phyloP scores from a whole-genome alignment of 192 early-diverging fungal species.

The Coemansia pectinata region DNA sequence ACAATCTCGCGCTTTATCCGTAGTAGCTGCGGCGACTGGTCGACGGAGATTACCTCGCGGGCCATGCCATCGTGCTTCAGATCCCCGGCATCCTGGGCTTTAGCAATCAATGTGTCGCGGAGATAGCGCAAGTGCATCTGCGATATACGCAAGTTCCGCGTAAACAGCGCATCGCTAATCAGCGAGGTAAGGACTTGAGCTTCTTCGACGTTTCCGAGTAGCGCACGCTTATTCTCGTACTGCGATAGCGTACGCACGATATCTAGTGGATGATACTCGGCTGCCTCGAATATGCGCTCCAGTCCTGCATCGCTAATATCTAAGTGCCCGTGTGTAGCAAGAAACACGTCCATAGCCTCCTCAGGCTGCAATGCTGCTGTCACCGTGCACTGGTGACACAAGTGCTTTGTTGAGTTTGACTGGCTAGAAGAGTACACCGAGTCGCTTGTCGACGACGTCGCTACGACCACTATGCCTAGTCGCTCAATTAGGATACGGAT shows the following conservation, averaged over 20 bases:
- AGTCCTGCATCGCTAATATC: conserved; percentile 6
- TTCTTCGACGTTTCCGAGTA: background rate
- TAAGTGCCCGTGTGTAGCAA: conserved; percentile 7
- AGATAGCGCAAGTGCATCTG: conserved; percentile 28
- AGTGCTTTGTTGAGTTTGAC: background rate
- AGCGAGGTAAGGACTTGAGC: background rate
- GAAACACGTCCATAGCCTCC: conserved; percentile 21
- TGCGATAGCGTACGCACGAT: conserved; percentile 4
- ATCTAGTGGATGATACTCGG: conserved; percentile 23
- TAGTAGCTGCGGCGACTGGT: conserved; percentile 6
- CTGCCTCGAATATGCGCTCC: conserved; percentile 6
- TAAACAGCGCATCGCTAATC: conserved; percentile 11
- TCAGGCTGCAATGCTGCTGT: background rate
- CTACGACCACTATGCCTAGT: conserved; percentile 6
- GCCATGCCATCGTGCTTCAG: background rate
- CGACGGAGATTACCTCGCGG: background rate
- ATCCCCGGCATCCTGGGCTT: background rate
- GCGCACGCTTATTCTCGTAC: conserved; percentile 2
- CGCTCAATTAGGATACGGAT: background rate
- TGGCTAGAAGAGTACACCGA: background rate
- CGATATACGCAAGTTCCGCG: conserved; percentile 10
- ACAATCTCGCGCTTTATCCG: conserved; percentile 6
- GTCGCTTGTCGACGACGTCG: background rate
- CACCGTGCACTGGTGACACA: conserved; percentile 8
- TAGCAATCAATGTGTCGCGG: background rate